phyloP scores from a whole-genome alignment of 768 basidiomycete species.

The Erythrobasidium yunnanense region DNA sequence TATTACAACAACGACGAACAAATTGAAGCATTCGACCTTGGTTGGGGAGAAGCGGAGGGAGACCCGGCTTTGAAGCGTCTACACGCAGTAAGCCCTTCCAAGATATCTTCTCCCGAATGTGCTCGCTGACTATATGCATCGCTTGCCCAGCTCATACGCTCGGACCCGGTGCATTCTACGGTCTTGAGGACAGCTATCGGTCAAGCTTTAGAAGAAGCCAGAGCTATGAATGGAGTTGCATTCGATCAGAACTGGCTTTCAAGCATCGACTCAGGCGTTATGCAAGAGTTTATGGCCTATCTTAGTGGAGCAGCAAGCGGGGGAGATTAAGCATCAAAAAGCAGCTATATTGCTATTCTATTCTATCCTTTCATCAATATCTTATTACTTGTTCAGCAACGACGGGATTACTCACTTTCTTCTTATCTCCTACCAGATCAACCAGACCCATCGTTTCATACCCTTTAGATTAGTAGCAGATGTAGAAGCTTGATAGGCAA shows the following conservation, averaged over 20 bases:
- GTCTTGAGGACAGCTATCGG: neutral
- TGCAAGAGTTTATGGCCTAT: neutral
- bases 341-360: too few species aligned
- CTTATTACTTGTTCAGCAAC: too few species aligned
- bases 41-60: neutral
- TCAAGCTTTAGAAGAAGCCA: neutral
- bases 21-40: neutral
- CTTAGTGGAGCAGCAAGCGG: neutral
- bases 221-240: neutral
- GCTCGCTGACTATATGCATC: too few species aligned
- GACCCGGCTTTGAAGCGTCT: neutral
- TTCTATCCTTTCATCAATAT: too few species aligned
- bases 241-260: slow-evolving; percentile 2
- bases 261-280: neutral
- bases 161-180: slow-evolving; percentile 1
- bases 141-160: too few species aligned
- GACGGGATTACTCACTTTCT: too few species aligned
- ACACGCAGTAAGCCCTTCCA: neutral
- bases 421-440: too few species aligned
- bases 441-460: too few species aligned
- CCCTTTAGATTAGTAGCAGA: too few species aligned
- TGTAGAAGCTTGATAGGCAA: too few species aligned
- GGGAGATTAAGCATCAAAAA: too few species aligned
- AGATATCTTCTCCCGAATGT: too few species aligned
- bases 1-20: slow-evolving; percentile 23